Evolutionary conservation across 2,329 filamentous ascomycete species (phyloP).

Genomic region (Fusarium begoniae): DNA sequence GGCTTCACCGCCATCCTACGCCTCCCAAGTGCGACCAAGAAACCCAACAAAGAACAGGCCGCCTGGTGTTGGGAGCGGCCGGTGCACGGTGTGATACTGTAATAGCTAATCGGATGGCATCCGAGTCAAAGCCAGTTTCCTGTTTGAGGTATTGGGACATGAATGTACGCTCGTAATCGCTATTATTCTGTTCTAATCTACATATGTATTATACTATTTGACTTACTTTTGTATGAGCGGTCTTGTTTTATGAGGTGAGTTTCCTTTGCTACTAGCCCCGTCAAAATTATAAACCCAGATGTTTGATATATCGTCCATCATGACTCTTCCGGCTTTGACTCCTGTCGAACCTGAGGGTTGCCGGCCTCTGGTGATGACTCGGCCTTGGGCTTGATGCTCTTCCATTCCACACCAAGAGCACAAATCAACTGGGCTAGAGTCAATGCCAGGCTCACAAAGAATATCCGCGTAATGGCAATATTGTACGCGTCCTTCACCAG

Average conservation of each 20-base stretch:
- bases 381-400: constrained; percentile 66
- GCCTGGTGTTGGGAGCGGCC: not conserved
- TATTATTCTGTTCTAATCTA: not conserved
- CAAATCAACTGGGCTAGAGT: constrained; percentile 65
- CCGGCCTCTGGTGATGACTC: constrained; percentile 19
- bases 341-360: not conserved
- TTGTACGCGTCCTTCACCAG: constrained; percentile 73
- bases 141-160: not conserved
- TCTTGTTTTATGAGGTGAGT: not conserved
- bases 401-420: constrained; percentile 71
- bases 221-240: not conserved
- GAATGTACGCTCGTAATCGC: not conserved
- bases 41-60: not conserved
- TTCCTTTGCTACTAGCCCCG: not conserved
- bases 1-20: constrained; percentile 34
- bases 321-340: constrained; percentile 19
- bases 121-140: not conserved
- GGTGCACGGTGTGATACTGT: not conserved
- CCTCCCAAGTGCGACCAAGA: constrained; percentile 13
- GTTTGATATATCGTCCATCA: constrained; percentile 2
- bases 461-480: constrained; percentile 67
- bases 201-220: not conserved
- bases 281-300: not conserved
- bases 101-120: constrained; percentile 2
- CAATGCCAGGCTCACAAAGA: constrained; percentile 68